Base-by-base conservation (phyloP, 371 early-diverging fungal genomes). In the Funneliformis caledonium region DNA sequence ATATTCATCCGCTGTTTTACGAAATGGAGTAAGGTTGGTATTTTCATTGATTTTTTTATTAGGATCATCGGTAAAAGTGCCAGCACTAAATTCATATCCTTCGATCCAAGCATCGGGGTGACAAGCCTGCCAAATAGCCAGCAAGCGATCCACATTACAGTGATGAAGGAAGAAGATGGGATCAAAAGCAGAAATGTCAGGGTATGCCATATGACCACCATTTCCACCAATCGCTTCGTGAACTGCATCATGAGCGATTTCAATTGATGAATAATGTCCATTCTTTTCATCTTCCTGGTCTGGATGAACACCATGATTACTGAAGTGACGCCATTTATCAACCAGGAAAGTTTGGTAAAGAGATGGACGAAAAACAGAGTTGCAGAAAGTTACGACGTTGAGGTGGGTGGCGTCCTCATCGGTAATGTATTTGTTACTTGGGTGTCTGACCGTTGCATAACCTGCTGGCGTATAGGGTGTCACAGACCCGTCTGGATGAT, bases 111-210 rank as follows among this genome's bases (percentile, higher is more conserved):
- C 56, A 56, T 56, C 52, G n/a, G 74, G 56, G 31, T 73, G 59
- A 31, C 37, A 56, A 6, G 56, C 59, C 31, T 73, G 74, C 74
- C 74, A 73, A 73, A 73, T 56, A 42, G 59, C 74, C 2, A 59
- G 11, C 31, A 73, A 9, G 1, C 59, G 26, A 73, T 73, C 74
- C n/a, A 73, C 74, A 0, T 73, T 73, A 37, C 42, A 12, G 56
- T 73, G 74, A 37, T 73, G 74, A 9, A 73, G 19, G 12, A 73
- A 73, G 50, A 73, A 73, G 4, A 73, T 73, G 11, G 74, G 56
- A 52, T 56, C 74, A 16, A 73, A 73, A 73, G 31, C n/a, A 26
- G 52, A 56, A 37, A 56, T 37, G 48, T 73, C 74, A 22, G 74
- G 74, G 3, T 56, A 56, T 8, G 26, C 5, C 73, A 73, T 73